Conservation (phyloP, 108 stramenopile species). For the Cylindrotheca closterium region DNA sequence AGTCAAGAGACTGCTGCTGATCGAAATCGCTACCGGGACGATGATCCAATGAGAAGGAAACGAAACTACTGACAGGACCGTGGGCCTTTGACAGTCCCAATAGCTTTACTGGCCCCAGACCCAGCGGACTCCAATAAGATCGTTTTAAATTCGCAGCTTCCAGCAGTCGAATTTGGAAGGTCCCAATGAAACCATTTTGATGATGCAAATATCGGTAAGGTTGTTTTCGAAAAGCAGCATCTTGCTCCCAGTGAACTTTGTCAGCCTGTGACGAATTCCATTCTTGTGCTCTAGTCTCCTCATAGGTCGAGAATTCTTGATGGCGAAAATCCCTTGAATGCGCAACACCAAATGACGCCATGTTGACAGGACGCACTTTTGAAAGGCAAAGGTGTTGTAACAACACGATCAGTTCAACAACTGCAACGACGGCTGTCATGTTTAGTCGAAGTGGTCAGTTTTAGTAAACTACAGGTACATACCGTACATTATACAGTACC, state of each 20-base stretch:
- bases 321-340: neutral
- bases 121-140: slow-evolving; percentile 73
- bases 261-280: slow-evolving; percentile 36
- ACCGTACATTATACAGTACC: too few relatives aligned
- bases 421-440: too few relatives aligned
- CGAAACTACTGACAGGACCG: slow-evolving; percentile 70
- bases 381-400: too few relatives aligned
- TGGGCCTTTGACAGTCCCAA: slow-evolving; percentile 74
- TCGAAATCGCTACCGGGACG: slow-evolving; percentile 9
- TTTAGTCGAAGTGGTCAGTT: too few relatives aligned
- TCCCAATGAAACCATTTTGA: slow-evolving; percentile 71
- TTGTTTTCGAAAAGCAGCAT: slow-evolving; percentile 50
- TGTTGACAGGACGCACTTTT: neutral
- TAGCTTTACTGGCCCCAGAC: slow-evolving; percentile 64
- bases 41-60: slow-evolving; percentile 42
- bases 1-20: neutral
- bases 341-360: neutral
- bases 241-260: slow-evolving; percentile 48
- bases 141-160: slow-evolving; percentile 66
- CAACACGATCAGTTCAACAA: too few relatives aligned
- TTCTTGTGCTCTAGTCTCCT: slow-evolving; percentile 42
- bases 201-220: slow-evolving; percentile 76
- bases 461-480: too few relatives aligned
- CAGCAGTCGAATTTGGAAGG: slow-evolving; percentile 61
- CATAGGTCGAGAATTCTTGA: slow-evolving; percentile 33